Percentiles rank a stretch among this genome's conserved stretches.
Evolutionary conservation across 23 red algal species (phyloP).

Genomic region (Cyanidioschyzon merolae): DNA sequence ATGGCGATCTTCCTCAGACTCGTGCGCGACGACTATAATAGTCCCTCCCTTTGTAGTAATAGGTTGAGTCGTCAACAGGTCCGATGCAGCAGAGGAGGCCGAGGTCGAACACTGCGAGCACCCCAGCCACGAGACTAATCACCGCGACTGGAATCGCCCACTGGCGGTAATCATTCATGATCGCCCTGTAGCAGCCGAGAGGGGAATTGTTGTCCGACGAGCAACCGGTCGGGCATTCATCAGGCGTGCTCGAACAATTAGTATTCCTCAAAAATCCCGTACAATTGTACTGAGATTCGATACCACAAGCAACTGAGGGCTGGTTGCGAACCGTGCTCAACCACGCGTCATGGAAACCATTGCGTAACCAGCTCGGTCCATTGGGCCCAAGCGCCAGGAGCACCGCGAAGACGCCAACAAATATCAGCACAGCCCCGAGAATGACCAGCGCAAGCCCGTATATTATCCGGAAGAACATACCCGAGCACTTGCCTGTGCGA

Average conservation of each 20-base stretch:
- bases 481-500: conserved; percentile 11
- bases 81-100: conserved; percentile 11
- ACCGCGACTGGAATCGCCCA: not conserved
- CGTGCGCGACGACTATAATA: not conserved
- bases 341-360: not conserved
- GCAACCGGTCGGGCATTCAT: not conserved
- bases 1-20: no score
- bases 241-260: not conserved
- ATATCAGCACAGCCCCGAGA: not conserved
- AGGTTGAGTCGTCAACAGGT: not conserved
- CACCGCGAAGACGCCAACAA: not conserved
- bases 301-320: conserved; percentile 1
- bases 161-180: not conserved
- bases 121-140: conserved; percentile 7
- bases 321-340: not conserved
- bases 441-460: not conserved
- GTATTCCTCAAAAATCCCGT: conserved; percentile 2
- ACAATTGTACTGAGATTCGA: not conserved
- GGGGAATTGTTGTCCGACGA: not conserved
- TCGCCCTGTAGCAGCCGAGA: not conserved
- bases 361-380: not conserved
- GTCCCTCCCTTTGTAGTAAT: not conserved
- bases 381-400: conserved; percentile 9
- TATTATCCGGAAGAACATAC: not conserved
- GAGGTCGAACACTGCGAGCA: not conserved